Conservation (phyloP, 73 alveolate genomes). For the Breviolum minutum region DNA sequence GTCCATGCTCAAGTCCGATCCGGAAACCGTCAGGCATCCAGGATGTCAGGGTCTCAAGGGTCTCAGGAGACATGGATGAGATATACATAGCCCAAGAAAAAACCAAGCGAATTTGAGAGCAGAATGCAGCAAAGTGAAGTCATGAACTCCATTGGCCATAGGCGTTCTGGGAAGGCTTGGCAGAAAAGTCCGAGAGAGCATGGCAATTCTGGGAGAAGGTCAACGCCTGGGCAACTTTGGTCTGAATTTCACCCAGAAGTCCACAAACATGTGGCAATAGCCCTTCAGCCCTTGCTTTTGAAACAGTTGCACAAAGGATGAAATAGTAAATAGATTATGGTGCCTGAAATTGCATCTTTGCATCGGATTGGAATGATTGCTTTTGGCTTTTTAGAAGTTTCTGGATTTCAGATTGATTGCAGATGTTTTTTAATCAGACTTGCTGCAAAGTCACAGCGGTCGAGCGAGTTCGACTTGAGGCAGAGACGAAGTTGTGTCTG, state of each 20-base stretch:
- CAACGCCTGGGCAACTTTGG: neutral
- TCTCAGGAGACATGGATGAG: too few species aligned
- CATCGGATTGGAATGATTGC: too few species aligned
- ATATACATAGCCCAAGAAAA: neutral
- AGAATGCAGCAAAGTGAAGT: neutral
- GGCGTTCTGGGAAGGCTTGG: slow-evolving; percentile 63
- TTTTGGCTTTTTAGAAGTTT: too few species aligned
- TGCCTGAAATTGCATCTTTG: too few species aligned
- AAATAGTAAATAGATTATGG: neutral
- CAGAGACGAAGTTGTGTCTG: too few species aligned
- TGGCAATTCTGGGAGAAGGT: slow-evolving; percentile 41
- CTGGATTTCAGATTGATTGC: too few species aligned
- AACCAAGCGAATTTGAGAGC: neutral
- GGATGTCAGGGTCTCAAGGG: neutral
- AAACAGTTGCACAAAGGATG: too few species aligned
- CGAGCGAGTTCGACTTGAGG: too few species aligned
- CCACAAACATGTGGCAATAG: neutral
- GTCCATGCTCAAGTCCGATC: slow-evolving; percentile 15
- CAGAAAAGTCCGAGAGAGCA: slow-evolving; percentile 21
- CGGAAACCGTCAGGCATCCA: slow-evolving; percentile 20
- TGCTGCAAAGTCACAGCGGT: too few species aligned
- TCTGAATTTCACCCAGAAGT: neutral
- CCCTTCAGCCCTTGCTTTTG: too few species aligned
- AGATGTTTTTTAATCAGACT: too few species aligned
- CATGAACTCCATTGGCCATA: neutral